These are phyloP conservation scores for grape (Vitis vinifera) DNA, from an alignment of 164 flowering plant genomes.

Conservation along the genomic window DNA sequence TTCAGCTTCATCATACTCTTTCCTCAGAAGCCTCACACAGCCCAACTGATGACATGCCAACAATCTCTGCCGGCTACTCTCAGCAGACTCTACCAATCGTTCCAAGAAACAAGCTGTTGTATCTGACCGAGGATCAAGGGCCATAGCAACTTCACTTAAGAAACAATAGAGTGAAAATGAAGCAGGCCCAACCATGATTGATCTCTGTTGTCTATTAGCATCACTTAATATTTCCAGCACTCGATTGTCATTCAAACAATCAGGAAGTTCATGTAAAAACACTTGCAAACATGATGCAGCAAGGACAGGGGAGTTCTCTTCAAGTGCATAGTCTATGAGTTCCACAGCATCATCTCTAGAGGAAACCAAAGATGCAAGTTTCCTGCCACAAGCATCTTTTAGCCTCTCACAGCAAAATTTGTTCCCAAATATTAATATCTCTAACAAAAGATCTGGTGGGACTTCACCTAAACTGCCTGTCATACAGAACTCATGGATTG, in stretches of 20 bases:
- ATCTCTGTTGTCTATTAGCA: slow-evolving; percentile 48
- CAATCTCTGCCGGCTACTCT: slow-evolving; percentile 55
- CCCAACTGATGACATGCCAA: slow-evolving; percentile 85
- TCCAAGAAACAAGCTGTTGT: slow-evolving; percentile 59
- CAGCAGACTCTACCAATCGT: slow-evolving; percentile 63
- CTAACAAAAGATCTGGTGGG: slow-evolving; percentile 63
- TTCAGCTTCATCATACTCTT: slow-evolving; percentile 85
- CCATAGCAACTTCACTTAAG: slow-evolving; percentile 78
- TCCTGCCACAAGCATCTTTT: slow-evolving; percentile 88
- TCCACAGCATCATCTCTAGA: slow-evolving; percentile 79
- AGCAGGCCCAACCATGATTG: slow-evolving; percentile 73
- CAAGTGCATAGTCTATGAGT: slow-evolving; percentile 79
- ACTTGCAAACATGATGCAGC: slow-evolving; percentile 96
- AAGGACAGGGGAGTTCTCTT: slow-evolving; percentile 68
- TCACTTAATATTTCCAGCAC: slow-evolving; percentile 60
- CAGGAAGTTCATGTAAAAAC: slow-evolving; percentile 77
- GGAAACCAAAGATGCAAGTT: slow-evolving; percentile 72
- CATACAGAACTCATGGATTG: slow-evolving; percentile 59
- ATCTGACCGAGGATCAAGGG: slow-evolving; percentile 64
- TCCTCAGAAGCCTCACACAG: slow-evolving; percentile 75
- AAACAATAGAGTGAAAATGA: slow-evolving; percentile 81
- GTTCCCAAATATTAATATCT: slow-evolving; percentile 78
- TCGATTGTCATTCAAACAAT: slow-evolving; percentile 61
- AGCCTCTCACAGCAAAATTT: slow-evolving; percentile 90
- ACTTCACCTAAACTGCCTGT: slow-evolving; percentile 57